Evolutionary conservation across 2,329 filamentous ascomycete genomes (phyloP).

Genomic region (Corynespora cassiicola): DNA sequence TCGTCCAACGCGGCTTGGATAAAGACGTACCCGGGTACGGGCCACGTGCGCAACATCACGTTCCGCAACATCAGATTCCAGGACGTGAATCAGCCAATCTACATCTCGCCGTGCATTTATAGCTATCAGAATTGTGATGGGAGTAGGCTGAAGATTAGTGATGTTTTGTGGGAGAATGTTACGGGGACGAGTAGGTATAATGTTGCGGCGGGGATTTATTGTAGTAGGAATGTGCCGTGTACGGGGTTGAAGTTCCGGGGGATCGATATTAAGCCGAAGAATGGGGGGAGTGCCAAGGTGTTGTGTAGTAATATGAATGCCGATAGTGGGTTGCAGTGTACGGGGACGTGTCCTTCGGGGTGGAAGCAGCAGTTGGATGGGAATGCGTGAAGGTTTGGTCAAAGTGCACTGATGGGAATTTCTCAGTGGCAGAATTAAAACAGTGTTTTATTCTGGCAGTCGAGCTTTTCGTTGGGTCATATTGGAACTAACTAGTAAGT

Average conservation of each 20-base stretch:
- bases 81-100: slow-evolving; percentile 57
- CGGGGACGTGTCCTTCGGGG: slow-evolving; percentile 28
- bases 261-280: slow-evolving; percentile 51
- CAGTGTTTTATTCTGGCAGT: too few species aligned
- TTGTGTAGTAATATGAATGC: slow-evolving; percentile 35
- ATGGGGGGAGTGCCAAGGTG: slow-evolving; percentile 25
- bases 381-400: slow-evolving; percentile 26
- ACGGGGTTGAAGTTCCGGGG: slow-evolving; percentile 54
- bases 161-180: slow-evolving; percentile 59
- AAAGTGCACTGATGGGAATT: too few species aligned
- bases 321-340: slow-evolving; percentile 31
- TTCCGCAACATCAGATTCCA: slow-evolving; percentile 47
- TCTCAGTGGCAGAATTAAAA: too few species aligned
- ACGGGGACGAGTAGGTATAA: slow-evolving; percentile 59
- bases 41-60: slow-evolving; percentile 53
- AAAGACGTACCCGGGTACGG: slow-evolving; percentile 44
- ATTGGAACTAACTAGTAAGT: too few species aligned
- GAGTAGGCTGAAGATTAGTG: slow-evolving; percentile 46
- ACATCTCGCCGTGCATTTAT: slow-evolving; percentile 57
- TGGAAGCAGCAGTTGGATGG: slow-evolving; percentile 34
- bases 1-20: slow-evolving; percentile 37
- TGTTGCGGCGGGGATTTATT: slow-evolving; percentile 55
- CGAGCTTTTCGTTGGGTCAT: too few species aligned
- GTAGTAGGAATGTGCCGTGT: slow-evolving; percentile 47
- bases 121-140: slow-evolving; percentile 28